These are phyloP conservation scores for Talaromyces proteolyticus DNA, from an alignment of 495 filamentous ascomycete genomes.

Conservation along the genomic window DNA sequence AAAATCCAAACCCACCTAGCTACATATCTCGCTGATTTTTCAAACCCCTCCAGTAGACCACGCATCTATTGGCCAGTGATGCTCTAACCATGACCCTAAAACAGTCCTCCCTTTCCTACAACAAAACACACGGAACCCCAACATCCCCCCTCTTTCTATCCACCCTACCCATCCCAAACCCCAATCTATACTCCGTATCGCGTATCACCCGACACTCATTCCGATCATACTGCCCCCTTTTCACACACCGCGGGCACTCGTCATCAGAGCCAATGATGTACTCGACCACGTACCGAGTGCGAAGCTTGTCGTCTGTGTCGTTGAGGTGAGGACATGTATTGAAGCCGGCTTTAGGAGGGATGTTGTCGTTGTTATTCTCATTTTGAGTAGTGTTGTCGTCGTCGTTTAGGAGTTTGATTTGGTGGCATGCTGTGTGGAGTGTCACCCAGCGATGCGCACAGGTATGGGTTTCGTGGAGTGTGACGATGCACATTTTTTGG, in stretches of 20 bases:
- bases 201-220: conserved; percentile 13
- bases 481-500: conserved; percentile 32
- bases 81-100: too few relatives aligned
- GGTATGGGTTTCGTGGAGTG: conserved; percentile 20
- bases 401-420: conserved; percentile 15
- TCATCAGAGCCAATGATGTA: background rate
- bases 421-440: conserved; percentile 22
- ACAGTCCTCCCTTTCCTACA: background rate
- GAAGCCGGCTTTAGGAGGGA: conserved; percentile 8
- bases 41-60: too few relatives aligned
- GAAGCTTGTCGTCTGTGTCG: background rate
- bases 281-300: background rate
- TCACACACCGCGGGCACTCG: conserved; percentile 12
- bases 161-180: background rate
- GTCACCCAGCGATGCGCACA: conserved; percentile 33
- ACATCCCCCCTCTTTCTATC: background rate
- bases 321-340: conserved; percentile 15
- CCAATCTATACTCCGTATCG: background rate
- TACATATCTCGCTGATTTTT: too few relatives aligned
- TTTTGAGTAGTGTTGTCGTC: background rate
- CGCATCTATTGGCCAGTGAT: too few relatives aligned
- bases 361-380: background rate
- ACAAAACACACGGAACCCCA: background rate
- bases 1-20: too few relatives aligned
- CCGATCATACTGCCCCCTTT: conserved; percentile 16